These are phyloP conservation scores for Fabrea salina DNA, from an alignment of 169 alveolate species.

Conservation along the genomic window DNA sequence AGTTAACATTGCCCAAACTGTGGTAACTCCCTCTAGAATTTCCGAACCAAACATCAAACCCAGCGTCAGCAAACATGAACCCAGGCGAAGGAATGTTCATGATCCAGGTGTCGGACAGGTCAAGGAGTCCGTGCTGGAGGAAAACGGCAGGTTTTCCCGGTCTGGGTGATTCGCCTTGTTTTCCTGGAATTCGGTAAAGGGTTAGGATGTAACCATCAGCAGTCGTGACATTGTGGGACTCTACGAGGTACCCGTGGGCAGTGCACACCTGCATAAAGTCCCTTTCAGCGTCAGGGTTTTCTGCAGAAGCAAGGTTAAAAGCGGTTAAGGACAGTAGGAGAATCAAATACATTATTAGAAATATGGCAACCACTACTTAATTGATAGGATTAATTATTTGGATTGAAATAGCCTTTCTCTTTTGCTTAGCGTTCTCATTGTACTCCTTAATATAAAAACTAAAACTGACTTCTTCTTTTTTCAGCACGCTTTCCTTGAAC, in stretches of 20 bases:
- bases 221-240: conserved; percentile 55
- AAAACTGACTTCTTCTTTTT: not conserved
- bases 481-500: conserved; percentile 5
- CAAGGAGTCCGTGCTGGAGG: conserved; percentile 84
- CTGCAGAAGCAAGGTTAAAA: too few species aligned
- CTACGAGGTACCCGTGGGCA: conserved; percentile 31
- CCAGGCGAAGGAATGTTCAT: conserved; percentile 73
- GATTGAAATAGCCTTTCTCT: conserved; percentile 7
- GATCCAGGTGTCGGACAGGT: conserved; percentile 83
- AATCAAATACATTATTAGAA: too few species aligned
- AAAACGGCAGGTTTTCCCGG: conserved; percentile 60
- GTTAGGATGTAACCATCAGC: conserved; percentile 58
- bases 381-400: not conserved
- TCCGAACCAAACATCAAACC: conserved; percentile 89
- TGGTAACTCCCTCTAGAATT: conserved; percentile 84
- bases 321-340: too few species aligned
- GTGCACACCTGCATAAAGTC: not conserved
- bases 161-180: conserved; percentile 27
- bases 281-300: not conserved
- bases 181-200: conserved; percentile 62
- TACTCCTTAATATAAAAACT: conserved; percentile 16
- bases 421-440: conserved; percentile 3
- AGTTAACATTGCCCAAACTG: conserved; percentile 49
- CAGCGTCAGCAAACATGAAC: conserved; percentile 63
- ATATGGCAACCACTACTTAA: too few species aligned